These are phyloP conservation scores for Myxozyma vanderwaltii DNA, from an alignment of 805 yeast genomes.

Conservation along the genomic window DNA sequence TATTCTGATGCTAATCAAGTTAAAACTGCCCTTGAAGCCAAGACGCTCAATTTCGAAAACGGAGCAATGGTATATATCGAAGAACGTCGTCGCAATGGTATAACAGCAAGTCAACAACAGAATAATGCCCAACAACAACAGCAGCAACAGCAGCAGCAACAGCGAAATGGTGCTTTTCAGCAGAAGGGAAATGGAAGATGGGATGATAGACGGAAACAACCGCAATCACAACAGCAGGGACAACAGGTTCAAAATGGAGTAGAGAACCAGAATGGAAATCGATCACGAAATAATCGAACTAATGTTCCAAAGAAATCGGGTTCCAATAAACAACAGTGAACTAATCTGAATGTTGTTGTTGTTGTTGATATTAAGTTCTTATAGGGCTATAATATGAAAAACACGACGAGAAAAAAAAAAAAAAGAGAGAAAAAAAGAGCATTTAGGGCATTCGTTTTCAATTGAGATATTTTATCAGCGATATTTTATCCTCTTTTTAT, in stretches of 20 bases:
- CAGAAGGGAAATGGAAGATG: background rate
- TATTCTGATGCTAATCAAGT: conserved; percentile 40
- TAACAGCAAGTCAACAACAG: conserved; percentile 8
- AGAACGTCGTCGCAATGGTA: conserved; percentile 40
- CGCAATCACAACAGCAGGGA: background rate
- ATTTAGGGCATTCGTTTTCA: no score
- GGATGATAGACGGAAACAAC: background rate
- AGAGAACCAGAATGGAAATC: background rate
- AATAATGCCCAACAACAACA: background rate
- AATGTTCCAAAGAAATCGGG: background rate
- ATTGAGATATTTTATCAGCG: background rate
- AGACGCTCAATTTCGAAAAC: conserved; percentile 40
- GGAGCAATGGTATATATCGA: conserved; percentile 38
- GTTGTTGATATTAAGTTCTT: background rate
- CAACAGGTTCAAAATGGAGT: background rate
- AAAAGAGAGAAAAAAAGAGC: background rate
- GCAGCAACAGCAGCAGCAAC: conserved; percentile 1
- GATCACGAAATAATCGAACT: background rate
- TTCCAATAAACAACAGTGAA: background rate
- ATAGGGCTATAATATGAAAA: background rate
- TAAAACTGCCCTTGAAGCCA: conserved; percentile 40
- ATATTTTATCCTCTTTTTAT: background rate
- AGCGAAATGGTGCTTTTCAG: background rate
- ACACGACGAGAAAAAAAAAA: background rate
- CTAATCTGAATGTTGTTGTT: no score